Conservation (phyloP, 805 yeast species). For the Candida caryicola region DNA sequence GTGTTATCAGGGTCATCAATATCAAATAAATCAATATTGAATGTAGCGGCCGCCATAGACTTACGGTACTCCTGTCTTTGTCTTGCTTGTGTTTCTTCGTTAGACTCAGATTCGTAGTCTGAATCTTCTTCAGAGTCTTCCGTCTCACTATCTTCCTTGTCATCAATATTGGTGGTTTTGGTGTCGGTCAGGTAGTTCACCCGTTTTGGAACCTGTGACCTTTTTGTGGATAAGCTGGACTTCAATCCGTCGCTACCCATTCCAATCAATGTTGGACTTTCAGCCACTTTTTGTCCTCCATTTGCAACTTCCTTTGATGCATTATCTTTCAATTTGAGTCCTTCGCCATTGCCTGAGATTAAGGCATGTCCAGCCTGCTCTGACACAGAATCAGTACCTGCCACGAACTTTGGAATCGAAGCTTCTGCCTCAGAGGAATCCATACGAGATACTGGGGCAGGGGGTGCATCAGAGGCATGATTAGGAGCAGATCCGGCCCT, state of each 20-base stretch:
- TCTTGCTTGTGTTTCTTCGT: slow-evolving; percentile 34
- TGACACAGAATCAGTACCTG: not conserved
- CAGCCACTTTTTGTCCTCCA: not conserved
- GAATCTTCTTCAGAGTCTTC: slow-evolving; percentile 21
- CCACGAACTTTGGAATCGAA: not conserved
- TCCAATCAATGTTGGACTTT: too few species aligned
- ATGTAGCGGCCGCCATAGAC: slow-evolving; percentile 52
- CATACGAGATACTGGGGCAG: not conserved
- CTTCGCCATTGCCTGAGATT: too few species aligned
- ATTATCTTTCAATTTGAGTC: not conserved
- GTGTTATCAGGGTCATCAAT: slow-evolving; percentile 87
- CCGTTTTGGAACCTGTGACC: slow-evolving; percentile 8
- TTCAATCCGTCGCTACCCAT: slow-evolving; percentile 3
- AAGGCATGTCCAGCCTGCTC: too few species aligned
- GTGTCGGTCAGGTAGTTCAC: slow-evolving; percentile 6
- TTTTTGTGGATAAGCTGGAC: slow-evolving; percentile 8
- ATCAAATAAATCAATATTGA: slow-evolving; percentile 73
- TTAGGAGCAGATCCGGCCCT: too few species aligned
- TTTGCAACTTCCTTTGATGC: not conserved
- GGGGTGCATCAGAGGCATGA: not conserved
- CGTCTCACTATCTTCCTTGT: slow-evolving; percentile 16
- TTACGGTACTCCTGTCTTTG: slow-evolving; percentile 45
- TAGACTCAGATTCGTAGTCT: slow-evolving; percentile 9
- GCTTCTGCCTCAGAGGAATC: not conserved
- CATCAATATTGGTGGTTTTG: slow-evolving; percentile 5